Base-by-base conservation (phyloP, 1,284 basidiomycete species). In the Ganoderma sinense region DNA sequence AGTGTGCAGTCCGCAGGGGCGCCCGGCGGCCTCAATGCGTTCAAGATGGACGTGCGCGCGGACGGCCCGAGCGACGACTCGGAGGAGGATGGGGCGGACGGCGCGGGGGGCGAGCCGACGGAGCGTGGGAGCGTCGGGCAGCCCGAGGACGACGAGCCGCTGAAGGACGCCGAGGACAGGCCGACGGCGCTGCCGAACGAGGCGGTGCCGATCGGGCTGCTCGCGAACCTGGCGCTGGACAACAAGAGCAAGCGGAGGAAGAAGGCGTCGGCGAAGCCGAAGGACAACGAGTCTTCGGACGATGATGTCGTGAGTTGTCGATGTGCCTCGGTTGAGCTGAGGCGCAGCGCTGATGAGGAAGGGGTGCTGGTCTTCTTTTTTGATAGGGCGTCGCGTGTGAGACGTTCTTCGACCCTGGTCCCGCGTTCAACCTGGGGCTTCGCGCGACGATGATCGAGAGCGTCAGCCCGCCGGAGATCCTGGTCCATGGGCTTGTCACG, bases 391-490 rank as follows among this genome's bases (percentile, higher is more conserved):
- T 96, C 45, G 94, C 94, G 39, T 94, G 93, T 76, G 91, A 90
- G 78, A 89, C 86, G 64, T 96, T 93, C 79, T 96, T 96, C 84
- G 86, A 89, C 83, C 93, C 93, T 40, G 93, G 91, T n/a, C 91
- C 92, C 51, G 89, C 90, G 2, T 89, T 88, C 69, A 86, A 94
- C 77, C 85, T 93, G 55, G 84, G 82, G 39, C 87, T 91, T 65
- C 87, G 94, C 20, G 91, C 91, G 66, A 86, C 86, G 63, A 82
- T 96, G 75, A 94, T 95, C 66, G 94, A 95, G 75, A 88, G 89
- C 69, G 91, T 94, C 73, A 91, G 88, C 75, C 92, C 92, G 0
- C 94, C 94, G 0, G 94, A 96, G 77, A 94, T 96, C 68, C 78
- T 96, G 61, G 88, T 95, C 0, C 92, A 94, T 73, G 93, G 93